A percentile compares a stretch with the other conserved stretches of the same genome.
phyloP scores from a whole-genome alignment of 139 green algal species.

The Chara braunii region DNA sequence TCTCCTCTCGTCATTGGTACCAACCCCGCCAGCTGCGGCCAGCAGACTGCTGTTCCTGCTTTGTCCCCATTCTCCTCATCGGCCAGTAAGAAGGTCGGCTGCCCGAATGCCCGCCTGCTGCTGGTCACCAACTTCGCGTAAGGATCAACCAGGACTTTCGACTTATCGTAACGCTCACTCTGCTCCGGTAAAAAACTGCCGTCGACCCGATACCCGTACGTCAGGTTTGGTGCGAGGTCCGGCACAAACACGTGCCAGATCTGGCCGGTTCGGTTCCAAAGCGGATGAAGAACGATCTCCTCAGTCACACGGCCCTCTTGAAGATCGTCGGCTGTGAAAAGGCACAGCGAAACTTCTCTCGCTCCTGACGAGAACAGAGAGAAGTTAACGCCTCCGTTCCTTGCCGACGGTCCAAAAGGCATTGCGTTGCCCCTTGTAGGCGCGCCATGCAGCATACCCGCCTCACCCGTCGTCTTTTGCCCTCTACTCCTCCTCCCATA shows the following conservation, averaged over 20 bases:
- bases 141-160: constrained; percentile 78
- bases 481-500: not conserved
- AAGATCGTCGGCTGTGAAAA: constrained; percentile 78
- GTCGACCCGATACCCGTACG: constrained; percentile 52
- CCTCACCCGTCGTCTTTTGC: not conserved
- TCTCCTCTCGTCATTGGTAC: too few relatives aligned
- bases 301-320: constrained; percentile 28
- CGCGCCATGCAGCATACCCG: constrained; percentile 14
- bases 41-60: too few relatives aligned
- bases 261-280: constrained; percentile 68
- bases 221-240: constrained; percentile 19
- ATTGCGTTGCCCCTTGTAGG: constrained; percentile 15
- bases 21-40: constrained; percentile 57
- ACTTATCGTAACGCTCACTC: constrained; percentile 23
- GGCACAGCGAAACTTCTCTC: constrained; percentile 57
- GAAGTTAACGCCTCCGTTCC: constrained; percentile 68
- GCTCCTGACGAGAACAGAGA: constrained; percentile 60
- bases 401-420: constrained; percentile 14
- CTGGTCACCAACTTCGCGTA: constrained; percentile 78
- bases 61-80: constrained; percentile 47
- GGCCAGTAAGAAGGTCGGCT: constrained; percentile 49
- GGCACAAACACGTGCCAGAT: constrained; percentile 81
- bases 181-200: constrained; percentile 46
- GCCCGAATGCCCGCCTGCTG: constrained; percentile 54
- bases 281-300: constrained; percentile 40